Conservation (phyloP, 768 basidiomycete species). For the Mycena epipterygia region DNA sequence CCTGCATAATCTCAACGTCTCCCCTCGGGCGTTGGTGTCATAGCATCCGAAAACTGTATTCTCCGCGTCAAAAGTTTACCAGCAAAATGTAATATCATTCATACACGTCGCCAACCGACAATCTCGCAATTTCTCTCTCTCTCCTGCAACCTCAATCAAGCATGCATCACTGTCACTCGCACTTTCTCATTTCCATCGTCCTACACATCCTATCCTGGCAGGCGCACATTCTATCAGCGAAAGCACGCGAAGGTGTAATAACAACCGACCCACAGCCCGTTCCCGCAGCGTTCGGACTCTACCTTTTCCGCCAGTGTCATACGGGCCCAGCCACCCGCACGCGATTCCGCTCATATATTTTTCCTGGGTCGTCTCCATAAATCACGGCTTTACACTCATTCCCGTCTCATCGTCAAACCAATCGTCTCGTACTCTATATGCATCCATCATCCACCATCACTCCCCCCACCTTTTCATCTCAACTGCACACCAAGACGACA, state of each 20-base stretch:
- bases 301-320: conserved; percentile 36
- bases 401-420: conserved; percentile 51
- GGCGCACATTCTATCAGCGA: conserved; percentile 61
- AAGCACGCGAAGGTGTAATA: conserved; percentile 38
- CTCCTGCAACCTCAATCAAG: conserved; percentile 74
- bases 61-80: conserved; percentile 54
- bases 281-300: conserved; percentile 20
- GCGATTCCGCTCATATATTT: conserved; percentile 40
- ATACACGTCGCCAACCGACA: conserved; percentile 75
- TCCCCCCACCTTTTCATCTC: conserved; percentile 61
- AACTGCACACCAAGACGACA: conserved; percentile 68
- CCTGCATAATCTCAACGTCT: conserved; percentile 81
- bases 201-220: conserved; percentile 63
- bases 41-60: conserved; percentile 57
- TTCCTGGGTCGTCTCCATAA: conserved; percentile 35
- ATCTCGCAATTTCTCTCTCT: conserved; percentile 63
- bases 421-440: conserved; percentile 66
- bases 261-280: conserved; percentile 32
- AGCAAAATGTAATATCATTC: conserved; percentile 88
- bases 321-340: conserved; percentile 36
- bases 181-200: conserved; percentile 62
- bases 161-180: conserved; percentile 79
- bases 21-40: conserved; percentile 74
- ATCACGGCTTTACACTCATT: conserved; percentile 39
- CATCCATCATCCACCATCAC: conserved; percentile 68